Percentiles rank a stretch among this genome's conserved stretches.
These are phyloP conservation scores for Mycena alexandri DNA, from an alignment of 768 basidiomycete genomes.

Conservation along the genomic window DNA sequence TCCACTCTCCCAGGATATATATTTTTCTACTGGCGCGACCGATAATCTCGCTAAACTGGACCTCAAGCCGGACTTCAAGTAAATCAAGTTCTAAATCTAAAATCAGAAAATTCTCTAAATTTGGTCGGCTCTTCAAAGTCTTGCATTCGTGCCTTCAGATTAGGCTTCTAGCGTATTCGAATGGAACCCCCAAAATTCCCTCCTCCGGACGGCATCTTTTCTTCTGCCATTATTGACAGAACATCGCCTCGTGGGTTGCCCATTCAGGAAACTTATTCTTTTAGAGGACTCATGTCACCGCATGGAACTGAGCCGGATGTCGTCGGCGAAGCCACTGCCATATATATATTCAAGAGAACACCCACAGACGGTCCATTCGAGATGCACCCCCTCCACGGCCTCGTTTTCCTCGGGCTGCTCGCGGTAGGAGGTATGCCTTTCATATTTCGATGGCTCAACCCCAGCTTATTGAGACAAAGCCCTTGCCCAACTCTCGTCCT, in stretches of 20 bases:
- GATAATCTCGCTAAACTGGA: too few relatives aligned
- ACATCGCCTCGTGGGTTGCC: constrained; percentile 22
- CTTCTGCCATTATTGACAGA: constrained; percentile 9
- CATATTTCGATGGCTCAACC: neutral
- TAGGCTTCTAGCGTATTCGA: neutral
- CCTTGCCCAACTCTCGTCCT: constrained; percentile 10
- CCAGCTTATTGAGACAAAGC: constrained; percentile 8
- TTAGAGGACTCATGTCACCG: neutral
- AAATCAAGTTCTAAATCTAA: too few relatives aligned
- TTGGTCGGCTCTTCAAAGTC: neutral
- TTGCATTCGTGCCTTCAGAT: neutral
- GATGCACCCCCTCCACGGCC: constrained; percentile 14
- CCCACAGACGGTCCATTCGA: neutral
- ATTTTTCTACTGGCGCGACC: too few relatives aligned
- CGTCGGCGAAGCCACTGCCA: constrained; percentile 5
- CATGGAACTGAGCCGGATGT: constrained; percentile 22
- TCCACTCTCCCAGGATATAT: too few relatives aligned
- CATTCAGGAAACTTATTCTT: constrained; percentile 25
- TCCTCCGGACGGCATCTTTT: neutral
- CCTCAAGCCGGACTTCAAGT: too few relatives aligned
- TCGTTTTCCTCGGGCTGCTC: constrained; percentile 18
- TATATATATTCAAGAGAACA: constrained; percentile 3
- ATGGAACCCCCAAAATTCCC: neutral
- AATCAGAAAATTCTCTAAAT: too few relatives aligned
- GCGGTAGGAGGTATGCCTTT: constrained; percentile 4